phyloP scores from a whole-genome alignment of 148 eudicot genomes.

The Rheum nobile region DNA sequence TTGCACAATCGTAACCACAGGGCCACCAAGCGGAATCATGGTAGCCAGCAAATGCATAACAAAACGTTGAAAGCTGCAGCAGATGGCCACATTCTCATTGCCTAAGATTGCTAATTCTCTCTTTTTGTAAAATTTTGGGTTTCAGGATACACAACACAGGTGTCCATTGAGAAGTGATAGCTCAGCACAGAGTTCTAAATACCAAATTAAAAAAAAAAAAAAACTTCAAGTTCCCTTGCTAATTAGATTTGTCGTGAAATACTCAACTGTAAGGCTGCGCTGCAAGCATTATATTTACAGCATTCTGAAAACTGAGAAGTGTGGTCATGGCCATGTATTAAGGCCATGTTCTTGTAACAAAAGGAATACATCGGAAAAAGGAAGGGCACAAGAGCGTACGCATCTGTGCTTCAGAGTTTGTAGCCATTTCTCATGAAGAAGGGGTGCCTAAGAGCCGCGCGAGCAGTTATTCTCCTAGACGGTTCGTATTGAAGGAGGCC shows the following conservation, averaged over 20 bases:
- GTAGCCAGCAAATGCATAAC: slow-evolving; percentile 47
- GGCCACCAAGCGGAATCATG: slow-evolving; percentile 73
- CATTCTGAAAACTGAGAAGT: background rate
- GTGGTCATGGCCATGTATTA: background rate
- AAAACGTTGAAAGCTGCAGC: slow-evolving; percentile 20
- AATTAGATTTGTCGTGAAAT: background rate
- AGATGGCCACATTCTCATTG: background rate
- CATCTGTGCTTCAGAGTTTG: slow-evolving; percentile 14
- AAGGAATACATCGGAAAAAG: background rate
- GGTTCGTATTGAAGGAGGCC: slow-evolving; percentile 51
- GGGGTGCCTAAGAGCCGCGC: slow-evolving; percentile 51
- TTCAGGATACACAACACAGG: background rate
- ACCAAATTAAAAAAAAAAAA: background rate
- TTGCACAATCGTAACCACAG: slow-evolving; percentile 42
- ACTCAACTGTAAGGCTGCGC: background rate
- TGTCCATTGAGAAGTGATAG: background rate
- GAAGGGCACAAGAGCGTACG: background rate
- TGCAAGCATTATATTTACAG: background rate
- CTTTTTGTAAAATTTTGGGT: background rate
- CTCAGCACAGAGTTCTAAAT: background rate
- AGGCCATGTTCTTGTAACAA: background rate
- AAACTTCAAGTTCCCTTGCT: background rate
- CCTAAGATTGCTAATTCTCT: background rate
- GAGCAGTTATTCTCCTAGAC: slow-evolving; percentile 37
- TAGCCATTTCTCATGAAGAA: slow-evolving; percentile 41